These are phyloP conservation scores for Verticillium klebahnii DNA, from an alignment of 2,329 filamentous ascomycete species.

Conservation along the genomic window DNA sequence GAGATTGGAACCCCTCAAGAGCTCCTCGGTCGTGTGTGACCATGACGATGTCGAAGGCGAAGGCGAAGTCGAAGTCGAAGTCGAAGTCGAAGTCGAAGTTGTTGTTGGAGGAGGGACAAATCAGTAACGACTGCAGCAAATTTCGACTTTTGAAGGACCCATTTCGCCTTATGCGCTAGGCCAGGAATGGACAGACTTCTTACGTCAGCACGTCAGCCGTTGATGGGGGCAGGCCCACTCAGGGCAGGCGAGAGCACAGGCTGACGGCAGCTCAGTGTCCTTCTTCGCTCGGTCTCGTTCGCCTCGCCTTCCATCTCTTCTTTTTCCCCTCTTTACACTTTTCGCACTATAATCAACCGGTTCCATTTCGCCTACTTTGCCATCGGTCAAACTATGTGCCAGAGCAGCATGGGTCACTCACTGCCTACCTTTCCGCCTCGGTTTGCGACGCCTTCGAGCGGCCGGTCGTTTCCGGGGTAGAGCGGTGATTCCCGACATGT, in stretches of 20 bases:
- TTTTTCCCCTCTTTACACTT: slow-evolving; percentile 37
- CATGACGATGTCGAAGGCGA: background rate
- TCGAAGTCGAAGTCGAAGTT: background rate
- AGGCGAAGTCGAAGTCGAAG: background rate
- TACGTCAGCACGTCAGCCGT: background rate
- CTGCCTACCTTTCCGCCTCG: background rate
- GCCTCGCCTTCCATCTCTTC: slow-evolving; percentile 10
- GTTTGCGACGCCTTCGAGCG: slow-evolving; percentile 5
- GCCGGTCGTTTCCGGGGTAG: background rate
- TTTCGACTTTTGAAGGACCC: slow-evolving; percentile 2
- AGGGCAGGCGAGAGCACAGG: background rate
- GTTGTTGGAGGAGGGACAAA: background rate
- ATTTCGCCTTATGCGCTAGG: background rate
- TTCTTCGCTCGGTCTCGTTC: background rate
- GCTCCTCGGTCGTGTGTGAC: too few species aligned
- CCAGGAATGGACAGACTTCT: background rate
- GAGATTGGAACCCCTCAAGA: too few species aligned
- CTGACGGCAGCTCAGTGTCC: background rate
- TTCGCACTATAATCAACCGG: slow-evolving; percentile 59
- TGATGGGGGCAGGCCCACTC: background rate
- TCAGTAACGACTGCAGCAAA: background rate
- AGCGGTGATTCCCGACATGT: background rate
- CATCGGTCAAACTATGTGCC: slow-evolving; percentile 58
- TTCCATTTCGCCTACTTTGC: slow-evolving; percentile 42
- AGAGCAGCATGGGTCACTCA: slow-evolving; percentile 35